These are phyloP conservation scores for Talaromyces atroroseus DNA, from an alignment of 2,329 filamentous ascomycete species.

Conservation along the genomic window DNA sequence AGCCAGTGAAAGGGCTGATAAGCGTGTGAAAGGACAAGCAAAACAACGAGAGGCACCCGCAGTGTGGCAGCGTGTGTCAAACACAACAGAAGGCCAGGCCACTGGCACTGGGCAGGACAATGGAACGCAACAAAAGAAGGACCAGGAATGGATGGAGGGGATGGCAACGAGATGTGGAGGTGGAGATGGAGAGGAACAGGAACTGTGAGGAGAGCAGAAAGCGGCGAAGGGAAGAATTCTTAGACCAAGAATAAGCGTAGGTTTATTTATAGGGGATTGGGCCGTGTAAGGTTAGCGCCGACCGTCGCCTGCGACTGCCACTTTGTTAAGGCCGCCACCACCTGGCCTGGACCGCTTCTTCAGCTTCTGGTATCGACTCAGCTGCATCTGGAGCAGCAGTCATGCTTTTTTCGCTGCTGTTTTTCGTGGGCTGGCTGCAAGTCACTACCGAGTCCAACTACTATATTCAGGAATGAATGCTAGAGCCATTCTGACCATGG, in stretches of 20 bases:
- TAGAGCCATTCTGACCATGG: no score
- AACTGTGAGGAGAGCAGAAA: not conserved
- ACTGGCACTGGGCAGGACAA: constrained; percentile 23
- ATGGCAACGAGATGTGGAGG: constrained; percentile 13
- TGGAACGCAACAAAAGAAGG: constrained; percentile 16
- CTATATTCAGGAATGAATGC: no score
- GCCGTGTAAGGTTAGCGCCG: not conserved
- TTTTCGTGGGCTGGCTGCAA: no score
- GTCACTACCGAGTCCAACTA: no score
- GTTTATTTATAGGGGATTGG: not conserved
- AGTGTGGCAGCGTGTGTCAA: constrained; percentile 40
- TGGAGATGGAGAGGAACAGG: not conserved
- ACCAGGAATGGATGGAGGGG: constrained; percentile 7
- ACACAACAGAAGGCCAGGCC: constrained; percentile 34
- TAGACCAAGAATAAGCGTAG: not conserved
- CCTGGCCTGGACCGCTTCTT: not conserved
- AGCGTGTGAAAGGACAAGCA: constrained; percentile 18
- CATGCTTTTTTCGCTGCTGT: no score
- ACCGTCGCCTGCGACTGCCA: not conserved
- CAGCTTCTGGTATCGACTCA: no score
- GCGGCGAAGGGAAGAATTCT: not conserved
- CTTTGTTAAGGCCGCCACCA: constrained; percentile 5
- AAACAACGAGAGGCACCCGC: constrained; percentile 34
- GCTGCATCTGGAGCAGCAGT: no score
- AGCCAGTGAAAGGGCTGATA: constrained; percentile 14